Conservation (phyloP, 2,329 filamentous ascomycete species). For the Trichoderma breve region DNA sequence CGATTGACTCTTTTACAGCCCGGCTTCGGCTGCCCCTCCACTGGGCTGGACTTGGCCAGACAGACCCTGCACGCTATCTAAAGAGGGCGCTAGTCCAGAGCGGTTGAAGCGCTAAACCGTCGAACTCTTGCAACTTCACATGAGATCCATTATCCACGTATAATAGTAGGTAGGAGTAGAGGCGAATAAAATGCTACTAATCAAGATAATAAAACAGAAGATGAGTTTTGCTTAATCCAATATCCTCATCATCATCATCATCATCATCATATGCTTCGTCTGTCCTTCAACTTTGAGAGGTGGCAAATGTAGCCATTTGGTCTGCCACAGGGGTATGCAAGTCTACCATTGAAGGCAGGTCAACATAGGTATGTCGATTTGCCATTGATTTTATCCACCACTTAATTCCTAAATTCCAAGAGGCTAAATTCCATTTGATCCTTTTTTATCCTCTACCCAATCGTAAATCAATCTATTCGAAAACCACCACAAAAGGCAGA, state of each 20-base stretch:
- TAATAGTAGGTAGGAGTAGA: not conserved
- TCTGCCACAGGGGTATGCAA: no score
- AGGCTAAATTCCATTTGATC: not conserved
- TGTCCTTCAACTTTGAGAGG: not conserved
- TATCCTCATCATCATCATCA: not conserved
- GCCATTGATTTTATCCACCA: not conserved
- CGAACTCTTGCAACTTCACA: not conserved
- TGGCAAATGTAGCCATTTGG: not conserved
- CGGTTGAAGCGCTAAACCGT: not conserved
- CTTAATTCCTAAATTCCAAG: not conserved
- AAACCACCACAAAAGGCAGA: not conserved
- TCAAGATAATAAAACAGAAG: not conserved
- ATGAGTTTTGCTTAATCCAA: not conserved
- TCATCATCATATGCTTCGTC: not conserved
- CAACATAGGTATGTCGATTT: not conserved
- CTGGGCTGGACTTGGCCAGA: not conserved
- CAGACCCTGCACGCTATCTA: not conserved
- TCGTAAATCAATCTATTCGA: not conserved
- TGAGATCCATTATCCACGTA: not conserved
- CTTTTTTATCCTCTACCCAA: not conserved
- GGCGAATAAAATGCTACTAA: not conserved
- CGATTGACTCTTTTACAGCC: constrained; percentile 16
- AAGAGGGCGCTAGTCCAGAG: not conserved
- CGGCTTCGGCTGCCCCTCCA: constrained; percentile 13
- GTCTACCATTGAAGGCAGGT: not conserved